Evolutionary conservation across 2,329 filamentous ascomycete genomes (phyloP).

Genomic region (Alternaria consortialis): DNA sequence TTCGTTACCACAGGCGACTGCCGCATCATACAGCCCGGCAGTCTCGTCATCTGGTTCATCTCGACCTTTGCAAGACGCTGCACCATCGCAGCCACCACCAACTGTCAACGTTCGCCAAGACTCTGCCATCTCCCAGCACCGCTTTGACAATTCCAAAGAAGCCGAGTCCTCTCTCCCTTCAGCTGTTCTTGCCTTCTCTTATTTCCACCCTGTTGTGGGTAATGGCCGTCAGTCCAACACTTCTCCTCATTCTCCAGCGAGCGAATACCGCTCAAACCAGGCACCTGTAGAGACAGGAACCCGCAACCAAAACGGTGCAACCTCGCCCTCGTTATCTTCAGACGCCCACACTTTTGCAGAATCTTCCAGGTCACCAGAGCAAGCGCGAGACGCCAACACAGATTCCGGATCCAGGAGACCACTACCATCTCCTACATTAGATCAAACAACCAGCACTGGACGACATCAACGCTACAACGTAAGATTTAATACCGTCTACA

Average conservation of each 20-base stretch:
- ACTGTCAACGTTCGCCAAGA: conserved; percentile 29
- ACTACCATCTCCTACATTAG: conserved; percentile 16
- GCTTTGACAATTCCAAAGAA: conserved; percentile 27
- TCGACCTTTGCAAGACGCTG: conserved; percentile 5
- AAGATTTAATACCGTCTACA: conserved; percentile 33
- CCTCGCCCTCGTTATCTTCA: conserved; percentile 17
- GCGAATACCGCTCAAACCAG: conserved; percentile 13
- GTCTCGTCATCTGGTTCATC: conserved; percentile 17
- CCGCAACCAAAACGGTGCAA: conserved; percentile 7
- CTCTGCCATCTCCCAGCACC: conserved; percentile 26
- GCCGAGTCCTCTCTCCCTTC: conserved; percentile 18
- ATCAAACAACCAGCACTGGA: conserved; percentile 18
- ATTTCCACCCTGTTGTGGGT: conserved; percentile 11
- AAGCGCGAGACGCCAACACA: conserved; percentile 13
- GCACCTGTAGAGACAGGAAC: conserved; percentile 10
- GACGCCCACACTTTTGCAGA: conserved; percentile 2
- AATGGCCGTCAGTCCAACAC: conserved; percentile 22
- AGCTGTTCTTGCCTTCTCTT: conserved; percentile 23
- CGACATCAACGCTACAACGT: conserved; percentile 40
- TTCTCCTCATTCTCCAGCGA: conserved; percentile 16
- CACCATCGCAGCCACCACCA: conserved; percentile 19
- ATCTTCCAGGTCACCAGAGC: conserved; percentile 24
- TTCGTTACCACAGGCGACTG: conserved; percentile 9
- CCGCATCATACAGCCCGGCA: conserved; percentile 14
- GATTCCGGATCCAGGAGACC: conserved; percentile 17